Conservation (phyloP, 1,284 basidiomycete species). For the Malassezia brasiliensis region DNA sequence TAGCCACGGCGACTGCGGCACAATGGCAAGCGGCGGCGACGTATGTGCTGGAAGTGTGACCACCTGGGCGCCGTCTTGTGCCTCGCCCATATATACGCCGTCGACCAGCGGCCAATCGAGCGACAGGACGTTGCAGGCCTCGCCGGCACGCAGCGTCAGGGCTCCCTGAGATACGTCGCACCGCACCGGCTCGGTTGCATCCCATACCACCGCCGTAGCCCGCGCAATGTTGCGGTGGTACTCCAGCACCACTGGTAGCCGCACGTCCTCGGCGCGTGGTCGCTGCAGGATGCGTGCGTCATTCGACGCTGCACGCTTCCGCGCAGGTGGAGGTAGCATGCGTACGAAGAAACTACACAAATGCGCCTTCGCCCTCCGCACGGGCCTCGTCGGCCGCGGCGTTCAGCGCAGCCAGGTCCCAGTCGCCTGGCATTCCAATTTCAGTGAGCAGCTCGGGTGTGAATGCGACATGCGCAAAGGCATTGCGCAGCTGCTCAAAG, state of each 20-base stretch:
- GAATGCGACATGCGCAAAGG: not conserved
- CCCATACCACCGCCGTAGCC: not conserved
- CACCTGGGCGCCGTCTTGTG: not conserved
- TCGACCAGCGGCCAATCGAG: not conserved
- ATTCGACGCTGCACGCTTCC: not conserved
- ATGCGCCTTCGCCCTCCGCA: conserved; percentile 12
- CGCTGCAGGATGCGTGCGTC: not conserved
- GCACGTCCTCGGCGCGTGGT: not conserved
- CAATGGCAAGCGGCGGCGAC: not conserved
- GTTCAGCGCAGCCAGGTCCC: conserved; percentile 20
- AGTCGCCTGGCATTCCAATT: conserved; percentile 12
- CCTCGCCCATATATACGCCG: not conserved
- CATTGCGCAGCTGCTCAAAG: not conserved
- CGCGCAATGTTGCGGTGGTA: not conserved
- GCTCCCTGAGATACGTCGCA: not conserved
- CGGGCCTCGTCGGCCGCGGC: conserved; percentile 10
- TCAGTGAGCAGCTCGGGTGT: not conserved
- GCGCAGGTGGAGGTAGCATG: conserved; percentile 1
- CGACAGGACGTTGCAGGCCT: not conserved
- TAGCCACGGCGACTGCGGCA: not conserved
- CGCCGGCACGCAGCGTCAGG: not conserved
- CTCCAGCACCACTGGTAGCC: not conserved
- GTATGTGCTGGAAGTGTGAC: not conserved
- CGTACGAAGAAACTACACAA: not conserved
- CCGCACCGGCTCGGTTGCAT: not conserved